These are phyloP conservation scores for Beta vulgaris DNA, from an alignment of 148 eudicot genomes.

Conservation along the genomic window DNA sequence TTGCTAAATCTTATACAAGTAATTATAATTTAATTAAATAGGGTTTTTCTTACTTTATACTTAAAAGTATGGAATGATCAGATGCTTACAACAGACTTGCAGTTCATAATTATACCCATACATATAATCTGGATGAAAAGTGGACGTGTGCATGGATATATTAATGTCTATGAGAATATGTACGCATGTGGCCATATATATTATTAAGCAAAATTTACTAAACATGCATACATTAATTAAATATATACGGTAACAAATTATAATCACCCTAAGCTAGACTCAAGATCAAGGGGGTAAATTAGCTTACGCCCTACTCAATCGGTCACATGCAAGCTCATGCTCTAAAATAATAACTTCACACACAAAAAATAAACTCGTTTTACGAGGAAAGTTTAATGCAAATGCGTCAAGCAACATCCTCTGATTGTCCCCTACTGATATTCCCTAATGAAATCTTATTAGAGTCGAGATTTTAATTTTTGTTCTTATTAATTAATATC, in stretches of 20 bases:
- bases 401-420: conserved; percentile 57
- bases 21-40: no score
- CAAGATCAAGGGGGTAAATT: background rate
- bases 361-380: conserved; percentile 21
- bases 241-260: no score
- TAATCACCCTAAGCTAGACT: no score
- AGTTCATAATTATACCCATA: no score
- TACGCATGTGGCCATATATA: no score
- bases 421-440: conserved; percentile 25
- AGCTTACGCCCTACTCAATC: conserved; percentile 28
- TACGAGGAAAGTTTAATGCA: conserved; percentile 35
- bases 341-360: conserved; percentile 10
- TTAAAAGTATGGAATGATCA: no score
- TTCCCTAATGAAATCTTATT: background rate
- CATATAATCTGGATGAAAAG: background rate
- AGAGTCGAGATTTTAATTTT: conserved; percentile 3
- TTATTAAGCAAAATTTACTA: no score
- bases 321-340: conserved; percentile 25
- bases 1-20: no score
- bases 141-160: conserved; percentile 17
- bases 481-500: background rate
- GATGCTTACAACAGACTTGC: no score
- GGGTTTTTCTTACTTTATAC: no score
- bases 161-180: no score
- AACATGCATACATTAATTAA: no score